A percentile compares a stretch with the other conserved stretches of the same genome.
Conservation (phyloP, 768 basidiomycete species). For the Crepidotus variabilis region DNA sequence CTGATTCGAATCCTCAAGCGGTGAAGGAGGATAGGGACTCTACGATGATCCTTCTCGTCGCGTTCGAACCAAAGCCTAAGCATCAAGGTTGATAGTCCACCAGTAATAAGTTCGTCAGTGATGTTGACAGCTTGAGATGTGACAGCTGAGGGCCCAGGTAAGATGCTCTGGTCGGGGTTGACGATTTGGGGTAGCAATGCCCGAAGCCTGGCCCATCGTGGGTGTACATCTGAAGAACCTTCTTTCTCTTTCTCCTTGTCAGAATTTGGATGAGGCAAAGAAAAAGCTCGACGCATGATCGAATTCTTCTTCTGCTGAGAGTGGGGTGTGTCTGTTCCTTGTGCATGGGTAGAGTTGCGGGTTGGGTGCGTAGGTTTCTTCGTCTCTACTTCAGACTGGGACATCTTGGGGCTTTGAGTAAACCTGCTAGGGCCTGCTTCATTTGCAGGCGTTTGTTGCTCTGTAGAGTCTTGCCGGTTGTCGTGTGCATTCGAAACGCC, state of each 20-base stretch:
- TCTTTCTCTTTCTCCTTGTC: constrained; percentile 15
- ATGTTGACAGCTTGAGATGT: constrained; percentile 61
- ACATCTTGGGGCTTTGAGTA: constrained; percentile 1
- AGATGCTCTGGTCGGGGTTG: constrained; percentile 27
- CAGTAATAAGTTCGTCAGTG: constrained; percentile 77
- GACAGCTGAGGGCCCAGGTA: constrained; percentile 45
- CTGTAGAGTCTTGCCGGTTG: constrained; percentile 5
- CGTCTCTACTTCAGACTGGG: constrained; percentile 12
- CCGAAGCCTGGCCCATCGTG: constrained; percentile 63
- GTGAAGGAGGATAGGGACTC: constrained; percentile 76
- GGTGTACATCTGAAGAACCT: constrained; percentile 19
- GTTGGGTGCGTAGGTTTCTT: constrained; percentile 4
- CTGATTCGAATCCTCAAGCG: constrained; percentile 80
- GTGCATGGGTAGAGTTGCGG: constrained; percentile 13
- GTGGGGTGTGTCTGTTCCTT: constrained; percentile 7
- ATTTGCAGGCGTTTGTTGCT: too few relatives aligned
- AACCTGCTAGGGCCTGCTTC: neutral
- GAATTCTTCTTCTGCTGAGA: constrained; percentile 8
- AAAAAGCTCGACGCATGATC: constrained; percentile 27
- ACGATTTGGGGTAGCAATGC: constrained; percentile 59
- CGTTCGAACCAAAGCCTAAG: constrained; percentile 81
- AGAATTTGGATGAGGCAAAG: constrained; percentile 24
- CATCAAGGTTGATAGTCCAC: constrained; percentile 77
- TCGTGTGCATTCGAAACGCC: neutral
- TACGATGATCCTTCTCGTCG: constrained; percentile 80